A percentile compares a stretch with the other conserved stretches of the same genome.
Conservation (phyloP, 306 rosid genomes). For the Quercus berberidifolia region DNA sequence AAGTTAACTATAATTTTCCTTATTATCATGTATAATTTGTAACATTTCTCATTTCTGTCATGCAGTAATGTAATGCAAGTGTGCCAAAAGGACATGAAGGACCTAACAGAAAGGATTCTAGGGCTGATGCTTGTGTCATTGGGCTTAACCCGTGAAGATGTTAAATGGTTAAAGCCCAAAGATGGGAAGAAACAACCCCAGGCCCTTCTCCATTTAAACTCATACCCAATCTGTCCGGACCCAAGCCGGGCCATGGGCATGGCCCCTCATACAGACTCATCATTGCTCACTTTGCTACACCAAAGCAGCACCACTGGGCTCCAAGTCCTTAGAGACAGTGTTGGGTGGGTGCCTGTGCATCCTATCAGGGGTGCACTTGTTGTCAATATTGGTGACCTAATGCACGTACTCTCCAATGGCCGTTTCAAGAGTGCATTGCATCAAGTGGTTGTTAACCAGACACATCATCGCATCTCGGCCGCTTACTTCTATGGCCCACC, state of each 20-base stretch:
- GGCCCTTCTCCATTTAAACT: constrained; percentile 34
- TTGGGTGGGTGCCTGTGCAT: constrained; percentile 42
- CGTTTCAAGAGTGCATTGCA: constrained; percentile 30
- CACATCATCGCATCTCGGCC: constrained; percentile 21
- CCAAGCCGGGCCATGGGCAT: constrained; percentile 48
- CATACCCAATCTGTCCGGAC: constrained; percentile 54
- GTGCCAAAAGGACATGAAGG: constrained; percentile 38
- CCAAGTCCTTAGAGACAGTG: constrained; percentile 18
- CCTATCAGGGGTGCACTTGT: constrained; percentile 34
- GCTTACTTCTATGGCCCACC: constrained; percentile 53
- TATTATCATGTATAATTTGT: not conserved
- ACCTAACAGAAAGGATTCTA: constrained; percentile 15
- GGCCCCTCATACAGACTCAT: constrained; percentile 54
- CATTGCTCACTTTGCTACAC: constrained; percentile 40
- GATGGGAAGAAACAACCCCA: not conserved
- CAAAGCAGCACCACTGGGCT: constrained; percentile 34
- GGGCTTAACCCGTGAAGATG: constrained; percentile 24
- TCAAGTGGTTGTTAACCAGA: constrained; percentile 36
- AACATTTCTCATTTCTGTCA: not conserved
- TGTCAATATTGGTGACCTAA: constrained; percentile 45
- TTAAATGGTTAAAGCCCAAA: constrained; percentile 26
- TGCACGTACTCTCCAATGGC: constrained; percentile 46
- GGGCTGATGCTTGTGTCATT: constrained; percentile 30
- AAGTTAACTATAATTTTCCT: not conserved
- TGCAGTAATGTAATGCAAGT: constrained; percentile 40